Percentiles rank a stretch among this genome's conserved stretches.
phyloP scores from a whole-genome alignment of 306 rosid species.

The Cicer arietinum region DNA sequence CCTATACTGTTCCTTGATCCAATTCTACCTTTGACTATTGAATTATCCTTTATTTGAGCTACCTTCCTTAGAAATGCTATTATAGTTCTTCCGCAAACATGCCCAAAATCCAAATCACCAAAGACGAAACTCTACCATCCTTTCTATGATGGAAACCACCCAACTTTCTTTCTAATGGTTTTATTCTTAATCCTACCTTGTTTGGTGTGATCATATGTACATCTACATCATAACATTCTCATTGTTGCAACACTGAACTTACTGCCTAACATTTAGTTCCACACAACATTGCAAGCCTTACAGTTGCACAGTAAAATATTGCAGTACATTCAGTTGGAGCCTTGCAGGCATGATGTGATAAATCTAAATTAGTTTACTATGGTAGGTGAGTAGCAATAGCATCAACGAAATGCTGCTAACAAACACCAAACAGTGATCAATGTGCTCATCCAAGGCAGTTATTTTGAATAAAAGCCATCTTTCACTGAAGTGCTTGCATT shows the following conservation, averaged over 20 bases:
- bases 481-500: neutral
- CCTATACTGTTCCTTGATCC: neutral
- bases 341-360: no score
- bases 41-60: neutral
- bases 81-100: neutral
- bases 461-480: conserved; percentile 18
- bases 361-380: neutral
- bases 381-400: neutral
- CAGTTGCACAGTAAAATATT: neutral
- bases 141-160: neutral
- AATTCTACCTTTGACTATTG: neutral
- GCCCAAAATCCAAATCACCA: neutral
- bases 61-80: neutral
- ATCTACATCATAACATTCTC: neutral
- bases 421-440: conserved; percentile 5
- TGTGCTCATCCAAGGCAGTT: conserved; percentile 7
- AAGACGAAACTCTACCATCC: neutral
- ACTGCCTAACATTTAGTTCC: no score
- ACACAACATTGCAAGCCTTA: no score
- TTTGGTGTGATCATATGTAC: neutral
- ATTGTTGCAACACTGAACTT: no score
- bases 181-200: neutral
- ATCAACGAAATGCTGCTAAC: neutral
- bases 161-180: neutral
- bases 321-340: neutral